Percentiles rank a stretch among this genome's conserved stretches.
Evolutionary conservation across 805 yeast genomes (phyloP).

Genomic region (Candida incommunis): DNA sequence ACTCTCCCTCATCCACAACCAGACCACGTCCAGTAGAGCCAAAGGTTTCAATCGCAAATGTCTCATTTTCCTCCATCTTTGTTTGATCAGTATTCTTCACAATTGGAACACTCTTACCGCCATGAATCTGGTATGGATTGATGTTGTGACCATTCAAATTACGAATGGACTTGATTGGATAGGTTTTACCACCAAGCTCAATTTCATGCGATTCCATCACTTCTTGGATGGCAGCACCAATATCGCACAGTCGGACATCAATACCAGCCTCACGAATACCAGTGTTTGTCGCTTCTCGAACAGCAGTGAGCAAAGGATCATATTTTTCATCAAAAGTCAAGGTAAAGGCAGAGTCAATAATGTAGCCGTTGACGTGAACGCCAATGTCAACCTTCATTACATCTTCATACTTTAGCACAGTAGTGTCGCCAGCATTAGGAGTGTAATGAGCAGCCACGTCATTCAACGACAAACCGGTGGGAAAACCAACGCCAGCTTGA

Average conservation of each 20-base stretch:
- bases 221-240: conserved; percentile 93
- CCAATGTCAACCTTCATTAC: conserved; percentile 96
- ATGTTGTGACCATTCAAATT: conserved; percentile 94
- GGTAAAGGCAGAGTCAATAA: conserved; percentile 92
- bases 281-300: conserved; percentile 83
- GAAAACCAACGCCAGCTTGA: conserved; percentile 87
- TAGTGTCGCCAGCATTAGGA: conserved; percentile 88
- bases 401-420: conserved; percentile 69
- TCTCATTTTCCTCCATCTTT: conserved; percentile 98
- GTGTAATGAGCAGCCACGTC: conserved; percentile 97
- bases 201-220: conserved; percentile 95
- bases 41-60: conserved; percentile 95
- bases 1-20: conserved; percentile 77
- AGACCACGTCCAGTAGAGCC: conserved; percentile 94
- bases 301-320: conserved; percentile 71
- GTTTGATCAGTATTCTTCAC: conserved; percentile 87
- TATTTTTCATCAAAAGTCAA: conserved; percentile 74
- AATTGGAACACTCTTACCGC: conserved; percentile 93
- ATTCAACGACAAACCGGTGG: conserved; percentile 91
- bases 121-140: conserved; percentile 72
- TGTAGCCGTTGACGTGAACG: conserved; percentile 88
- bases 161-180: conserved; percentile 77
- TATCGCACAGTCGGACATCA: conserved; percentile 86
- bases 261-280: conserved; percentile 91
- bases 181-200: conserved; percentile 73